Percentiles rank a stretch among this genome's conserved stretches.
Conservation (phyloP, 2,329 filamentous ascomycete species). For the Verticillium longisporum region DNA sequence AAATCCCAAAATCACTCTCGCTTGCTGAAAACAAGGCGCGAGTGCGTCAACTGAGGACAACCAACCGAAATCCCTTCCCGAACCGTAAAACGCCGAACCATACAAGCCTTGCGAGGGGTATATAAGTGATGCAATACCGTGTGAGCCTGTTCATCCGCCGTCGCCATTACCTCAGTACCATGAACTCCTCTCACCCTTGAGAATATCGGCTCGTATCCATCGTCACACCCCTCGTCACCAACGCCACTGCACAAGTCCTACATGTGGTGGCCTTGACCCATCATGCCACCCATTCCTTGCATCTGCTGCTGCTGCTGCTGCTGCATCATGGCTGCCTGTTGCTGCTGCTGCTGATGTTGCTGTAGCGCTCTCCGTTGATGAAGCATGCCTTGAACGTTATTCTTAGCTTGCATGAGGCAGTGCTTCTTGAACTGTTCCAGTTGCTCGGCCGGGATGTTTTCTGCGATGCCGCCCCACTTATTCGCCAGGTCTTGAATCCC, state of each 20-base stretch:
- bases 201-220: neutral
- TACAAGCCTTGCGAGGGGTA: neutral
- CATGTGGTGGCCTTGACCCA: slow-evolving; percentile 37
- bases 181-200: neutral
- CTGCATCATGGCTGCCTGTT: slow-evolving; percentile 28
- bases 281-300: slow-evolving; percentile 49
- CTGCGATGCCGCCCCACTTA: slow-evolving; percentile 30
- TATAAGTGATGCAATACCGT: neutral
- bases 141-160: neutral
- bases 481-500: slow-evolving; percentile 25
- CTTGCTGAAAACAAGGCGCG: neutral
- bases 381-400: slow-evolving; percentile 23
- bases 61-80: neutral
- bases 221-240: neutral
- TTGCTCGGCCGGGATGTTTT: slow-evolving; percentile 39
- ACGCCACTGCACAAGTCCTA: slow-evolving; percentile 16
- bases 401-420: slow-evolving; percentile 31
- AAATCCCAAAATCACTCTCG: neutral
- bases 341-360: neutral
- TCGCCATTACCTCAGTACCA: neutral
- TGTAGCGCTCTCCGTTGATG: slow-evolving; percentile 19
- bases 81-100: neutral
- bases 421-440: slow-evolving; percentile 36
- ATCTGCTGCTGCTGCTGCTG: slow-evolving; percentile 31
- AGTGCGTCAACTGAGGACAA: neutral